Conservation (phyloP, 2,329 filamentous ascomycete genomes). For the Botrytis byssoidea region DNA sequence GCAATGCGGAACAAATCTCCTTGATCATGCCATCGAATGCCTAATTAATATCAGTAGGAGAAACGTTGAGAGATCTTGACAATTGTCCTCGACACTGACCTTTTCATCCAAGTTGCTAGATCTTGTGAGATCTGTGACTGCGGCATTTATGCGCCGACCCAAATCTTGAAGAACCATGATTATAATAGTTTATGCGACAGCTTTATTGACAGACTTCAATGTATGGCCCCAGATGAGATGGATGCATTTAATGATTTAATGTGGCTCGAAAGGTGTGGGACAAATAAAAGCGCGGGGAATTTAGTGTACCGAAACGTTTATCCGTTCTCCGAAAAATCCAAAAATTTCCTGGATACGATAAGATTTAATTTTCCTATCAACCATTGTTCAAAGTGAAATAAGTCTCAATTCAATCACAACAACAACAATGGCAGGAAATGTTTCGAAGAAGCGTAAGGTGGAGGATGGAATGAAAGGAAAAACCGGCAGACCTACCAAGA, state of each 20-base stretch:
- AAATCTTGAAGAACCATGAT: conserved; percentile 98
- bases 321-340: conserved; percentile 15
- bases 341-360: conserved; percentile 20
- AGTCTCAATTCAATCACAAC: conserved; percentile 21
- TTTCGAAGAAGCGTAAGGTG: conserved; percentile 55
- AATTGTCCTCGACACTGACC: conserved; percentile 47
- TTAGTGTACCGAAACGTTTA: conserved; percentile 17
- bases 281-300: conserved; percentile 16
- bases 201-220: background rate
- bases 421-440: conserved; percentile 36
- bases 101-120: conserved; percentile 96
- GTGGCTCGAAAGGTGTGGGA: conserved; percentile 25
- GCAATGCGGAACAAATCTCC: conserved; percentile 91
- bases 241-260: conserved; percentile 12
- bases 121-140: conserved; percentile 88
- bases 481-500: conserved; percentile 50
- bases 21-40: conserved; percentile 98
- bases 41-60: conserved; percentile 49
- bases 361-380: conserved; percentile 16
- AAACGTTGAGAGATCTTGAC: conserved; percentile 9
- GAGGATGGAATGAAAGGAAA: conserved; percentile 56
- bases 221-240: background rate
- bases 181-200: conserved; percentile 21
- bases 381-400: background rate
- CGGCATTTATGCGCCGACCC: conserved; percentile 95